Evolutionary conservation across 768 basidiomycete species (phyloP), one percentile per base, ranked within the genome.

Genomic region (Phlegmacium glaucopus): DNA sequence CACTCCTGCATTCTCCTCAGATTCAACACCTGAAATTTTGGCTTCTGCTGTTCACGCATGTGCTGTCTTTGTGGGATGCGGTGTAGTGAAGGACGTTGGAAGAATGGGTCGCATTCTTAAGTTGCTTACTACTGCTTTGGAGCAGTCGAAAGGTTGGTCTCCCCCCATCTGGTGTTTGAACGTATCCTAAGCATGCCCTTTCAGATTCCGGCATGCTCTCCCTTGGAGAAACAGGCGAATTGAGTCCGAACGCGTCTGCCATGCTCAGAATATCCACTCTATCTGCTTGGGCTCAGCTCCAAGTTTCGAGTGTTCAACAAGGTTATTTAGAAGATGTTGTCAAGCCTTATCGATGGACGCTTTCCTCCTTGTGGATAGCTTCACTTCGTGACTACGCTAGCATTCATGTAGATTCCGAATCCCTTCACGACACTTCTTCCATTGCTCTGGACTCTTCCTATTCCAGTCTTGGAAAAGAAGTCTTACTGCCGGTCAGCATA

Each of bases 41-140:
- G 90, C 94, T 0, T 85, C 90, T 18, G 95, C 94, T 1, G 84
- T 98, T 13, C 83, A 93, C 60, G 87, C 93, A 9, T 97, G 95
- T 57, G 96, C 95, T 2, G 78, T 93, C 7, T 98, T 95, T 58
- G 92, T 98, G 7, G 94, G 95, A 1, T 92, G 89, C 58, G 95
- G 96, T 7, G 84, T 97, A 12, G 88, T 96, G 18, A 94, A 90
- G 61, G 92, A 97, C 64, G 78, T 94, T 4, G 69, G 70, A 37
- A 76, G 90, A 48, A 97, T 99, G 95, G 95, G 95, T 0, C 82
- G 95, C 16, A 94, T 98, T 45, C 68, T 97, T 38, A 95, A 90
- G 64, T 71, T 96, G 9, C 69, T 99, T 9, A 95, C 87, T 1
- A 83, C 78, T 6, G 90, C 94, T 0, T 72, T 99, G 27, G 90